Evolutionary conservation across 139 green algal genomes (phyloP).

Genomic region (Chlamydomonas sp.): DNA sequence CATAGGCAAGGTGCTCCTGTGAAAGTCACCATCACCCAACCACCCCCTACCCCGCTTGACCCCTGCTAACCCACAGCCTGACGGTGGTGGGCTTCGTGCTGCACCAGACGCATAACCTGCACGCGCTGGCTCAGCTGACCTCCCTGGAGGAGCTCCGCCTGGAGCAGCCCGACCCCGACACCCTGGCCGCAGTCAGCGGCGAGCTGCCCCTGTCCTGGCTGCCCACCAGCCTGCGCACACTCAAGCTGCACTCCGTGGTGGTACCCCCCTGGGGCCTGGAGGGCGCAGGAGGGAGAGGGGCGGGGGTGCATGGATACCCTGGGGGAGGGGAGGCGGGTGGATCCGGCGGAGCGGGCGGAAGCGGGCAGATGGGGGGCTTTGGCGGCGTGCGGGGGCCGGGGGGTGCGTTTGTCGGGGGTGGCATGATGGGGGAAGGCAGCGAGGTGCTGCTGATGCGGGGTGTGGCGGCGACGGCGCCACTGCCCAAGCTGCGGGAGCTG

Average conservation of each 20-base stretch:
- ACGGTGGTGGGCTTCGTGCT: constrained; percentile 32
- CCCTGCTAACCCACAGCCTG: neutral
- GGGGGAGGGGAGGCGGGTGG: too few relatives aligned
- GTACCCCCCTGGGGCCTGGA: constrained; percentile 12
- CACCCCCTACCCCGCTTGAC: too few relatives aligned
- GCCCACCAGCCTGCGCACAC: constrained; percentile 12
- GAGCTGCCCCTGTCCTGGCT: constrained; percentile 36
- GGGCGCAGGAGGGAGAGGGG: neutral
- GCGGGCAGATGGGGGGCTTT: too few relatives aligned
- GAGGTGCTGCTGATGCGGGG: constrained; percentile 1
- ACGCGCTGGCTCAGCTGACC: constrained; percentile 11
- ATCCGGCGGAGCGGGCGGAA: too few relatives aligned
- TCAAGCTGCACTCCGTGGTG: constrained; percentile 36
- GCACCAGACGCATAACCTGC: constrained; percentile 34
- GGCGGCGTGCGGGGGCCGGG: too few relatives aligned
- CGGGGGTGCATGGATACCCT: neutral
- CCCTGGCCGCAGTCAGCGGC: constrained; percentile 6
- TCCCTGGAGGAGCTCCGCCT: constrained; percentile 36
- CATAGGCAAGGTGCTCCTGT: too few relatives aligned
- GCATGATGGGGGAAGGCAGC: too few relatives aligned
- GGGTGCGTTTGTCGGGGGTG: too few relatives aligned
- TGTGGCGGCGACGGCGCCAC: constrained; percentile 6
- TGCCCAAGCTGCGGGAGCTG: constrained; percentile 30
- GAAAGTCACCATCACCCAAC: too few relatives aligned
- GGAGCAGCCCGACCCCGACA: constrained; percentile 38